phyloP scores from a whole-genome alignment of 148 eudicot genomes.

The Polygonum maritimum region DNA sequence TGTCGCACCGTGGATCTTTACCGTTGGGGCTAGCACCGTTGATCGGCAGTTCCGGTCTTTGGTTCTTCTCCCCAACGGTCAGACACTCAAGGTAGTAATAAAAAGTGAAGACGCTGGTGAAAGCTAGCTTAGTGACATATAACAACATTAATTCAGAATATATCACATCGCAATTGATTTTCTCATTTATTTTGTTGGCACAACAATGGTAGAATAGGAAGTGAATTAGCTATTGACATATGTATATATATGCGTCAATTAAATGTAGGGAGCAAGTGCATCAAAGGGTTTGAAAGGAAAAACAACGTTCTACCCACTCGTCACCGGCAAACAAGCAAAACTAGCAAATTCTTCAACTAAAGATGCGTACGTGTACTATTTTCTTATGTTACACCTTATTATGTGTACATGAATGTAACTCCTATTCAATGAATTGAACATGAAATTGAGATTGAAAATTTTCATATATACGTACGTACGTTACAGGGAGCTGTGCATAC shows the following conservation, averaged over 20 bases:
- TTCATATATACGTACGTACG: constrained; percentile 3
- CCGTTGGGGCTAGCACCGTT: constrained; percentile 69
- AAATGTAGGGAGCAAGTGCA: constrained; percentile 43
- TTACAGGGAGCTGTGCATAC: constrained; percentile 30
- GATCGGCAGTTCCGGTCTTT: constrained; percentile 37
- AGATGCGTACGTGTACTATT: constrained; percentile 20
- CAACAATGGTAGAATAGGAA: too few relatives aligned
- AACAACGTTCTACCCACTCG: constrained; percentile 25
- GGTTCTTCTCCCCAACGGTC: constrained; percentile 34
- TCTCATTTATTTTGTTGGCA: too few relatives aligned
- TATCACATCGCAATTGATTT: too few relatives aligned
- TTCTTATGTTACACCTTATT: too few relatives aligned
- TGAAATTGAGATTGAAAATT: background rate
- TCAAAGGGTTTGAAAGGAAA: constrained; percentile 25
- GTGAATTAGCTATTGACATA: too few relatives aligned
- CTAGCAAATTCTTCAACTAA: constrained; percentile 25
- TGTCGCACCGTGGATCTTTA: constrained; percentile 64
- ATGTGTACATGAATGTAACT: too few relatives aligned
- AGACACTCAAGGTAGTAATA: constrained; percentile 21
- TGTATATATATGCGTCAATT: too few relatives aligned
- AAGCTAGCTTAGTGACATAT: too few relatives aligned
- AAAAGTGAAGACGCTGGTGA: too few relatives aligned
- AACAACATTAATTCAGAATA: too few relatives aligned
- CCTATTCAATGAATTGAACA: too few relatives aligned
- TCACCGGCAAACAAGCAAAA: constrained; percentile 35